Base-by-base conservation (phyloP, 164 flowering plant species). In the Santalum album region DNA sequence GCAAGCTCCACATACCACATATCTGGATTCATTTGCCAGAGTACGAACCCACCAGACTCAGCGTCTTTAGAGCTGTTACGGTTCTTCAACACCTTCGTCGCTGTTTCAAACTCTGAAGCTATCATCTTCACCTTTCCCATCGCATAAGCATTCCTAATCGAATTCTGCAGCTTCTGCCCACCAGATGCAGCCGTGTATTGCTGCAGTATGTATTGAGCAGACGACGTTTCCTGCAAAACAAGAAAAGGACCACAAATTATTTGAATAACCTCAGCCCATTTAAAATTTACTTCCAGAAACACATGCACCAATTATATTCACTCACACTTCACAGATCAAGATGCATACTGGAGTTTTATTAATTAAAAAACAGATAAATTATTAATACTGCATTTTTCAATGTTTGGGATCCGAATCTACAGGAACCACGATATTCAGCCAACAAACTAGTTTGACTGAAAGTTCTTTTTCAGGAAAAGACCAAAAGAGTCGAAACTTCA, bases 1-100 rank as follows among this genome's bases (percentile, higher is more conserved):
- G 84, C 79, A 27, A 82, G 84, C 67, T 82, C 87, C 50, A 82
- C 82, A 65, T 79, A 82, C 82, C 84, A 82, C 84, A 72, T 72
- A 48, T 77, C 81, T 0, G 82, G 82, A 58, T 77, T 74, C 88
- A 79, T 79, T 68, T 82, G 88, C 88, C 88, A 82, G 43, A 82
- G 73, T 29, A 82, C 88, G 56, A 82, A 82, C 16, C 88, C 88
- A 43, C 88, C 88, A 0, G 79, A 62, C 56, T 82, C 83, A 0
- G 74, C 69, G 47, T 59, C 65, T 35, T 66, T 62, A 0, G 79
- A 39, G 1, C 68, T 59, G 67, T 69, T 73, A 57, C 70, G 25
- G 56, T 57, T 72, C 75, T 74, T 77, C 48, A 68, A 47, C 34
- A 76, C 75, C 67, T 55, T 78, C 0, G 72, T 69, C 17, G 84